Evolutionary conservation across 2,329 filamentous ascomycete species (phyloP).

Genomic region (Aspergillus flavus): DNA sequence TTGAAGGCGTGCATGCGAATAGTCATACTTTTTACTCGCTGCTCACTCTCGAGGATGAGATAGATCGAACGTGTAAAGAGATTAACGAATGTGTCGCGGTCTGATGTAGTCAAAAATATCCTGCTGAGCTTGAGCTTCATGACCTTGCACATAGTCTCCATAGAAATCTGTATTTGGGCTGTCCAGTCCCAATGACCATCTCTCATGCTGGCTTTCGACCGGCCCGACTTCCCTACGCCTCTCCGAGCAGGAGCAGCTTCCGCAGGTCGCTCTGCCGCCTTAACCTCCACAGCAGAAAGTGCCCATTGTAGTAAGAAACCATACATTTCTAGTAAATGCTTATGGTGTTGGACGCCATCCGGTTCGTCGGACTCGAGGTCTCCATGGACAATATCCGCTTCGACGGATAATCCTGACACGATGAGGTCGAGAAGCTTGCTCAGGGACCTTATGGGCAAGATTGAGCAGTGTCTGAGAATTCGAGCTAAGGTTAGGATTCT

Average conservation of each 20-base stretch:
- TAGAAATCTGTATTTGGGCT: slow-evolving; percentile 79
- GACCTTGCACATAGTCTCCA: slow-evolving; percentile 95
- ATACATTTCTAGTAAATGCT: slow-evolving; percentile 88
- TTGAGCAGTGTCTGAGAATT: slow-evolving; percentile 74
- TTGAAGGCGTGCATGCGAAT: slow-evolving; percentile 98
- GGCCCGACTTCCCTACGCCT: slow-evolving; percentile 74
- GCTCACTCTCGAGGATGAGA: slow-evolving; percentile 90
- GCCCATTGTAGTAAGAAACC: slow-evolving; percentile 95
- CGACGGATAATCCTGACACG: slow-evolving; percentile 79
- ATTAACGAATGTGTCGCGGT: slow-evolving; percentile 91
- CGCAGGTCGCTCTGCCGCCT: slow-evolving; percentile 86
- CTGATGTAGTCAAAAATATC: slow-evolving; percentile 94
- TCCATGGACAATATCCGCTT: slow-evolving; percentile 81
- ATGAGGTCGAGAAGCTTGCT: slow-evolving; percentile 93
- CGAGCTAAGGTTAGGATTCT: slow-evolving; percentile 64
- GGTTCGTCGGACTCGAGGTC: slow-evolving; percentile 93
- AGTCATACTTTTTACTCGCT: slow-evolving; percentile 81
- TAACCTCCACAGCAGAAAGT: slow-evolving; percentile 89
- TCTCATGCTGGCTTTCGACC: slow-evolving; percentile 67
- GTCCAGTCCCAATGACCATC: slow-evolving; percentile 88
- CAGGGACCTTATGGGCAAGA: slow-evolving; percentile 77
- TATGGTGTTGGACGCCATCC: slow-evolving; percentile 82
- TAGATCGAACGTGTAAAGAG: slow-evolving; percentile 92
- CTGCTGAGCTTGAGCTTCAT: slow-evolving; percentile 88
- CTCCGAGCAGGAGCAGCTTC: slow-evolving; percentile 70